phyloP scores from a whole-genome alignment of 2,329 filamentous ascomycete species.

The Ophiognomonia clavigignenti-juglandacearum region DNA sequence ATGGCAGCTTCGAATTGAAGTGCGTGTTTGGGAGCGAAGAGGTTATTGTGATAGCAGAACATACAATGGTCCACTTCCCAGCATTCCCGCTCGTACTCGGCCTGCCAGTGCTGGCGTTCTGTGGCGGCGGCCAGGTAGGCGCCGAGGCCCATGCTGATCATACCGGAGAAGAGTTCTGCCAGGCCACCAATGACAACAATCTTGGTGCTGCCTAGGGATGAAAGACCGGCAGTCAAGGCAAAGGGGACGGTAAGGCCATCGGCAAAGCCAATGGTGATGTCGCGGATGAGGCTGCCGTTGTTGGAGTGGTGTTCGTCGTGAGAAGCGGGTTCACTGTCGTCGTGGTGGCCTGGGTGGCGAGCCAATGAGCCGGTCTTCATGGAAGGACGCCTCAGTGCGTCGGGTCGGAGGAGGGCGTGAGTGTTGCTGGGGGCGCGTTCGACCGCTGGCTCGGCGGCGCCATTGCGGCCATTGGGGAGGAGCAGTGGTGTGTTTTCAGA shows the following conservation, averaged over 20 bases:
- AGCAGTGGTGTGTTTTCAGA: slow-evolving; percentile 14
- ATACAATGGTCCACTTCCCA: slow-evolving; percentile 35
- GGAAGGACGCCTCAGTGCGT: slow-evolving; percentile 9
- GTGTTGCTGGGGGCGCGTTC: slow-evolving; percentile 8
- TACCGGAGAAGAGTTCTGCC: slow-evolving; percentile 69
- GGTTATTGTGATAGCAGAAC: background rate
- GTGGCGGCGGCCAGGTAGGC: slow-evolving; percentile 65
- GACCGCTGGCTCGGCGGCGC: slow-evolving; percentile 10
- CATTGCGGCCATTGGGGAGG: slow-evolving; percentile 1
- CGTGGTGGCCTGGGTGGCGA: slow-evolving; percentile 2
- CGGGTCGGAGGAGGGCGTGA: slow-evolving; percentile 9
- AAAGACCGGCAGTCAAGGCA: slow-evolving; percentile 70
- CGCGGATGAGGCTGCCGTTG: slow-evolving; percentile 46
- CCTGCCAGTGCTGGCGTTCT: slow-evolving; percentile 46
- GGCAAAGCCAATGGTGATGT: slow-evolving; percentile 71
- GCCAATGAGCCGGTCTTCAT: background rate
- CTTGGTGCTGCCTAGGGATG: slow-evolving; percentile 52
- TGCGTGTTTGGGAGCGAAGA: background rate
- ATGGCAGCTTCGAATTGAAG: background rate
- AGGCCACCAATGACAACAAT: slow-evolving; percentile 6
- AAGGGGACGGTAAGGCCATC: slow-evolving; percentile 79
- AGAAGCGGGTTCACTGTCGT: slow-evolving; percentile 7
- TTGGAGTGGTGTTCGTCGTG: slow-evolving; percentile 24
- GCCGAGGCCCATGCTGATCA: slow-evolving; percentile 73
- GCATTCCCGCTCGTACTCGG: slow-evolving; percentile 41